Base-by-base conservation (phyloP, 306 rosid genomes). In the Benincasa hispida region DNA sequence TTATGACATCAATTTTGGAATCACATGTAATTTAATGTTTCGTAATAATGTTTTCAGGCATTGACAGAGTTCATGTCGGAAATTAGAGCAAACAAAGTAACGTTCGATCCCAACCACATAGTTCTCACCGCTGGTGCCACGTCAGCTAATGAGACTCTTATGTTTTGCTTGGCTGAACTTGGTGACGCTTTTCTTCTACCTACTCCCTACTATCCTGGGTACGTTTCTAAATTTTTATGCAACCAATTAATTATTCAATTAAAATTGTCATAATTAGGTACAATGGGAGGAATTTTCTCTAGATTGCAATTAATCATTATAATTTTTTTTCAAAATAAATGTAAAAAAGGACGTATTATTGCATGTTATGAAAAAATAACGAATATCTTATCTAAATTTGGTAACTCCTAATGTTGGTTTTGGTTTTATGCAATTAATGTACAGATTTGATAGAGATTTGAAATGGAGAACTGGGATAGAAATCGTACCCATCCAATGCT, bases 191-290 rank as follows among this genome's bases (percentile, higher is more conserved):
- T 75, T 37, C 78, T 75, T 8, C 78, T 75, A 22, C 78, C 78
- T 22, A 75, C 78, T 14, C 78, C 78, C 5, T 75, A 75, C 67
- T 75, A 75, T 56, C 78, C 78, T 0, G 78, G 78, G 78, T 75
- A 74, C 65, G 65, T 50, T 2, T 45, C 51, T 6, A 32, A 32
- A 3, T 30, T 30, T n/a, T n/a, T n/a, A n/a, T n/a, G n/a, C n/a
- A n/a, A n/a, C n/a, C n/a, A n/a, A n/a, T n/a, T n/a, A n/a, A n/a
- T n/a, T n/a, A n/a, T n/a, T n/a, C n/a, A n/a, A n/a, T n/a, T n/a
- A n/a, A n/a, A n/a, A n/a, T n/a, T n/a, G n/a, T n/a, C n/a, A n/a
- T n/a, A n/a, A n/a, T n/a, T n/a, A n/a, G n/a, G n/a, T n/a, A n/a
- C n/a, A n/a, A n/a, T n/a, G n/a, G n/a, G n/a, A n/a, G n/a, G n/a